Percentiles rank a stretch among this genome's conserved stretches.
These are phyloP conservation scores for Eutrema salsugineum DNA, from an alignment of 441 rosid species.

Conservation along the genomic window DNA sequence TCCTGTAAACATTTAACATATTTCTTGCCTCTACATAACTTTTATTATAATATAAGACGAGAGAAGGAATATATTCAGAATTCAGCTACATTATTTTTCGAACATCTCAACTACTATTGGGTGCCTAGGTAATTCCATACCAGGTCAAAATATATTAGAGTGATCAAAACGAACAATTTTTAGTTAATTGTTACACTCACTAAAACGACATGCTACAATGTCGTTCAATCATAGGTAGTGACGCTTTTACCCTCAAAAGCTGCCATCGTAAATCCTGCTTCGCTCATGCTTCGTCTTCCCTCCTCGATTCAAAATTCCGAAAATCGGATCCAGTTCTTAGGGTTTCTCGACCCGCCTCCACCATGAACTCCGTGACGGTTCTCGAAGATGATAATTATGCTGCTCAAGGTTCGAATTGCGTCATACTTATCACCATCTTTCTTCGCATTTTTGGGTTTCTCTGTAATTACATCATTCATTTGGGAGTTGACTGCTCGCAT, in stretches of 20 bases:
- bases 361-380: slow-evolving; percentile 15
- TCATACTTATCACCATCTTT: background rate
- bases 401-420: background rate
- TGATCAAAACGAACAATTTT: too few relatives aligned
- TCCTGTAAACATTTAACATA: too few relatives aligned
- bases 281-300: background rate
- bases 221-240: background rate
- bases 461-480: background rate
- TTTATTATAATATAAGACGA: too few relatives aligned
- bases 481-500: slow-evolving; percentile 1
- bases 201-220: background rate
- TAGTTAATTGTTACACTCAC: too few relatives aligned
- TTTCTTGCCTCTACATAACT: too few relatives aligned
- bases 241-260: background rate
- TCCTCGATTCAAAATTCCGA: slow-evolving; percentile 6
- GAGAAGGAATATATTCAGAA: too few relatives aligned
- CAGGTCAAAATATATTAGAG: too few relatives aligned
- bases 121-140: too few relatives aligned
- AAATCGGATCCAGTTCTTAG: slow-evolving; percentile 1
- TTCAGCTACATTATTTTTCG: too few relatives aligned
- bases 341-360: slow-evolving; percentile 2
- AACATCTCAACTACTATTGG: too few relatives aligned
- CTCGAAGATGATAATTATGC: background rate
- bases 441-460: background rate
- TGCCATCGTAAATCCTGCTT: background rate